Evolutionary conservation across 1,284 basidiomycete genomes (phyloP).

Genomic region (Ceratobasidium sp.): DNA sequence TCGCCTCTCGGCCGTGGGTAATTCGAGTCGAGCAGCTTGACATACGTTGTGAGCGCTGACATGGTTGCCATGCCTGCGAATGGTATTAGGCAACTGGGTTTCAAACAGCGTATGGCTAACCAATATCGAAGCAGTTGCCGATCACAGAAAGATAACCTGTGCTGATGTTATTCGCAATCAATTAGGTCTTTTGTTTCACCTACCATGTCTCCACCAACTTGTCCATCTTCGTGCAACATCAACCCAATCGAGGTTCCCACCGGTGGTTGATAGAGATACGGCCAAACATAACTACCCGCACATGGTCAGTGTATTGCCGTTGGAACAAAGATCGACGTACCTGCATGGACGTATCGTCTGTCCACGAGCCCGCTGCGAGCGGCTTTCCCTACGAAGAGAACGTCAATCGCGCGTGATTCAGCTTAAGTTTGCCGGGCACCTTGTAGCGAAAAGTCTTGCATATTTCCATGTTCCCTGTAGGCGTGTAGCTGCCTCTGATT

Average conservation of each 20-base stretch:
- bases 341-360: slow-evolving; percentile 49
- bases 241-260: slow-evolving; percentile 46
- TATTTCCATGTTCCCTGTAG: slow-evolving; percentile 47
- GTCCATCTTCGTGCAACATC: slow-evolving; percentile 47
- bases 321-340: slow-evolving; percentile 8
- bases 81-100: too few relatives aligned
- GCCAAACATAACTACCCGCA: slow-evolving; percentile 2
- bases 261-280: slow-evolving; percentile 45
- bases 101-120: not conserved
- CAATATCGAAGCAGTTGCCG: slow-evolving; percentile 50
- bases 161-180: not conserved
- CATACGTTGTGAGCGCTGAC: not conserved
- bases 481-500: slow-evolving; percentile 45
- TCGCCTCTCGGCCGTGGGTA: slow-evolving; percentile 5
- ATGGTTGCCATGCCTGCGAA: slow-evolving; percentile 5
- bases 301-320: not conserved
- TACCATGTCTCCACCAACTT: slow-evolving; percentile 46
- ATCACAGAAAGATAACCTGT: slow-evolving; percentile 49
- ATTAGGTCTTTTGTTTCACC: not conserved
- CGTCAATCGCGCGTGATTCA: not conserved
- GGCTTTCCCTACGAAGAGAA: slow-evolving; percentile 30
- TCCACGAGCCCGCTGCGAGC: slow-evolving; percentile 48
- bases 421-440: not conserved
- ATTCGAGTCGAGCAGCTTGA: slow-evolving; percentile 20
- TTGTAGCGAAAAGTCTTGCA: slow-evolving; percentile 45